Conservation (phyloP, 352 stramenopile genomes). For the Phytophthora niederhauseri region DNA sequence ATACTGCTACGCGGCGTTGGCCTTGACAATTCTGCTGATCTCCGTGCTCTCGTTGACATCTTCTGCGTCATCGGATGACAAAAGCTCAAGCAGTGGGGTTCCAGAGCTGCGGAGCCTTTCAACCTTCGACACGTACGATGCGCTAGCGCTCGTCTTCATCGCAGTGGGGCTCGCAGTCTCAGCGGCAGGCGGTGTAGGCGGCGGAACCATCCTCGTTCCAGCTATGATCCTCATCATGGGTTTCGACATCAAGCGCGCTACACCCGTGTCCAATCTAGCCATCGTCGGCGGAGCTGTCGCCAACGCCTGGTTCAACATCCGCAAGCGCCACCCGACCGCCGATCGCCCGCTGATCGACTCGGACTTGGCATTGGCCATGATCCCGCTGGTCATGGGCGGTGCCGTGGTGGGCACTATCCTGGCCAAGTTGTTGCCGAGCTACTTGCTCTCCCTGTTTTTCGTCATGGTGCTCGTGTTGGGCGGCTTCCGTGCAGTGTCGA, state of each 20-base stretch:
- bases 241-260: constrained; percentile 74
- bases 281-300: constrained; percentile 69
- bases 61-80: no score
- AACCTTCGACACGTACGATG: constrained; percentile 38
- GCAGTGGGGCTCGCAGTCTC: constrained; percentile 49
- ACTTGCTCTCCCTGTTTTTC: constrained; percentile 64
- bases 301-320: constrained; percentile 69
- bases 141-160: constrained; percentile 57
- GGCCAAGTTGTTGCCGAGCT: constrained; percentile 64
- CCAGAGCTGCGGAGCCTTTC: no score
- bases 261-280: constrained; percentile 63
- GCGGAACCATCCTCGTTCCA: constrained; percentile 59
- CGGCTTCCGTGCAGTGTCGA: constrained; percentile 29
- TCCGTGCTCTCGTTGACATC: no score
- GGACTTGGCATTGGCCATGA: constrained; percentile 63
- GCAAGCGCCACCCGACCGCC: constrained; percentile 60
- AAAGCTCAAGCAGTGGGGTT: no score
- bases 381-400: constrained; percentile 64
- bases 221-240: constrained; percentile 66
- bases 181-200: constrained; percentile 54
- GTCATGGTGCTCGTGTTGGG: constrained; percentile 49
- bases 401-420: constrained; percentile 60
- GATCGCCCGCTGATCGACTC: constrained; percentile 65
- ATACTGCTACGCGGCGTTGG: no score
- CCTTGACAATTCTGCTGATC: no score